phyloP scores from a whole-genome alignment of 108 stramenopile species.

The Cyclotella atomus region DNA sequence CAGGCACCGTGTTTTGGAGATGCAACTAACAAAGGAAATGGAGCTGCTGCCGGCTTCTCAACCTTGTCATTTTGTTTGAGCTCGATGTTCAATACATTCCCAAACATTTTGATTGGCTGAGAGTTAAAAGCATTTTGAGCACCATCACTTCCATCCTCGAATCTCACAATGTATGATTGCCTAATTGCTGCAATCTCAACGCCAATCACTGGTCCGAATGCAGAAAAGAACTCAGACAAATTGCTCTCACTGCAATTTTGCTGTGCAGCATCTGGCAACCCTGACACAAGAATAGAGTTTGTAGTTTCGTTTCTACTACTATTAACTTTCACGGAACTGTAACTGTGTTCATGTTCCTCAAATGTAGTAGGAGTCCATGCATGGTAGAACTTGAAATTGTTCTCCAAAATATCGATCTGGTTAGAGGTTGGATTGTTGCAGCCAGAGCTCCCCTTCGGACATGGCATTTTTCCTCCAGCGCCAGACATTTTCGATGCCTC shows the following conservation, averaged over 20 bases:
- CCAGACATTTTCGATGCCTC: no score
- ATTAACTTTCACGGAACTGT: background rate
- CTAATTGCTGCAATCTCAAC: background rate
- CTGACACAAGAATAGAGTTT: conserved; percentile 2
- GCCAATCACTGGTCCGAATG: conserved; percentile 2
- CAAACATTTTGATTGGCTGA: conserved; percentile 25
- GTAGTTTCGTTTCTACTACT: background rate
- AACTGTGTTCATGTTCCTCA: conserved; percentile 10
- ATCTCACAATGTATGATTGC: background rate
- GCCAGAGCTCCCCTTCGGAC: background rate
- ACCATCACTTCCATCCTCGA: conserved; percentile 22
- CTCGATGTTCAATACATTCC: background rate
- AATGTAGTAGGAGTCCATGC: conserved; percentile 25
- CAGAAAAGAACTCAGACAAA: conserved; percentile 15
- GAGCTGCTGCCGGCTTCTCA: background rate
- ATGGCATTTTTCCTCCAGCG: no score
- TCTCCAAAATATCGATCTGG: conserved; percentile 14
- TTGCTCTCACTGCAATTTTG: background rate
- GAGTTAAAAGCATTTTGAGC: background rate
- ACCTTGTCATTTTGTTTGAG: background rate
- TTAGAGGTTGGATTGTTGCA: background rate
- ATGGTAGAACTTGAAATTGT: conserved; percentile 32
- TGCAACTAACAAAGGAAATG: conserved; percentile 28
- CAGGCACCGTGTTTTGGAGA: conserved; percentile 31
- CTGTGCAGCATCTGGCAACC: background rate